Evolutionary conservation across 2,329 filamentous ascomycete genomes (phyloP).

Genomic region (Pseudogymnoascus sp.): DNA sequence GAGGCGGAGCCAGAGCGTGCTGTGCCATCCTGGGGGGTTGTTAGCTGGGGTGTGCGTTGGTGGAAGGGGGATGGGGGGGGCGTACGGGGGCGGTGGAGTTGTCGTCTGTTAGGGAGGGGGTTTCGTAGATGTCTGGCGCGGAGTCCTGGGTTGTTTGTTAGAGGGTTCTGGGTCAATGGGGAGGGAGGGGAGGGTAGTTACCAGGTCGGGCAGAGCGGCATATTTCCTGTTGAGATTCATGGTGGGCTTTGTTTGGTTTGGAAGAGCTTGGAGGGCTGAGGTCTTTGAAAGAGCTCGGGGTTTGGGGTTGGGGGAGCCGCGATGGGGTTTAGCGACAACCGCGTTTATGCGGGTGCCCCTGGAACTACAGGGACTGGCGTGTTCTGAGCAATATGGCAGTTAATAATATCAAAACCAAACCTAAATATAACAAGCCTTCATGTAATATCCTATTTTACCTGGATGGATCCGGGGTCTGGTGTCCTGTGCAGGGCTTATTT

Average conservation of each 20-base stretch:
- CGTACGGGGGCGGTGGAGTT: constrained; percentile 73
- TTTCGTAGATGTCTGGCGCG: constrained; percentile 93
- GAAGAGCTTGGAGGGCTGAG: background rate
- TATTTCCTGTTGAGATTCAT: constrained; percentile 79
- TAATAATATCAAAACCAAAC: background rate
- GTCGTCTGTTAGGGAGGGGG: constrained; percentile 84
- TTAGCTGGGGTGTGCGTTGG: background rate
- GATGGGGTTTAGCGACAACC: constrained; percentile 5
- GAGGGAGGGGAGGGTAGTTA: constrained; percentile 29
- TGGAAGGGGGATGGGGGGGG: constrained; percentile 12
- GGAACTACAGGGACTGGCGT: background rate
- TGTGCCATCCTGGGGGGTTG: constrained; percentile 28
- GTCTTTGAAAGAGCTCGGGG: background rate
- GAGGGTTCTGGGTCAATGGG: constrained; percentile 6
- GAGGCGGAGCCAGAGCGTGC: constrained; percentile 46
- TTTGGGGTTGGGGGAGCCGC: background rate
- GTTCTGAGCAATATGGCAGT: background rate
- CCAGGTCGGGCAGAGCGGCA: constrained; percentile 69
- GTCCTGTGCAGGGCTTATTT: background rate
- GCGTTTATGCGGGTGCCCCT: constrained; percentile 1
- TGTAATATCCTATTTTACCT: background rate
- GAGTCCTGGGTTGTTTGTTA: constrained; percentile 53
- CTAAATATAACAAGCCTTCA: background rate
- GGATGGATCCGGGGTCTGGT: background rate
- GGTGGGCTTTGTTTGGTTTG: constrained; percentile 12